phyloP scores from a whole-genome alignment of 257 asterid genomes.

The Dorcoceras hygrometricum region DNA sequence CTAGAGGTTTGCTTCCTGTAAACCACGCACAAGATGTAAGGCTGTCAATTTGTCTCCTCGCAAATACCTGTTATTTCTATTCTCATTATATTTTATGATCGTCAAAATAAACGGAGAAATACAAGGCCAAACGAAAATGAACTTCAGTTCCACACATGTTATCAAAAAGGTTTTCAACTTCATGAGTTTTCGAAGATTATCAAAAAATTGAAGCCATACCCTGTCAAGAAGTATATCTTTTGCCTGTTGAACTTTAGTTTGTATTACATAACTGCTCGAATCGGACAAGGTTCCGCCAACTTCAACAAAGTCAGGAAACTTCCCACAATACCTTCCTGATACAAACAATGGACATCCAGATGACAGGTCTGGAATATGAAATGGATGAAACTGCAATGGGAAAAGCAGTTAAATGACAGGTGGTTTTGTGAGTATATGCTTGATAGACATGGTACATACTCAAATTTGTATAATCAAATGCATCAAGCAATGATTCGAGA shows the following conservation, averaged over 20 bases:
- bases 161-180: neutral
- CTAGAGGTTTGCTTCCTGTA: slow-evolving; percentile 55
- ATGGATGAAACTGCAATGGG: slow-evolving; percentile 62
- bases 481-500: neutral
- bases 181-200: neutral
- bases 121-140: neutral
- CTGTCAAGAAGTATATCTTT: slow-evolving; percentile 66
- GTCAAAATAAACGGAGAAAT: neutral
- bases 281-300: slow-evolving; percentile 63
- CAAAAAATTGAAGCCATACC: slow-evolving; percentile 40
- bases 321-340: slow-evolving; percentile 71
- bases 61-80: slow-evolving; percentile 47
- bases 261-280: slow-evolving; percentile 39
- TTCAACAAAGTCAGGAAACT: slow-evolving; percentile 54
- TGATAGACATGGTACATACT: neutral
- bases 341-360: slow-evolving; percentile 61
- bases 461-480: neutral
- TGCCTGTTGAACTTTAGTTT: slow-evolving; percentile 53
- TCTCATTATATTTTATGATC: too few species aligned
- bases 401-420: slow-evolving; percentile 6
- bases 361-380: slow-evolving; percentile 58
- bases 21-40: slow-evolving; percentile 78
- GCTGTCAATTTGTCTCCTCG: slow-evolving; percentile 53
- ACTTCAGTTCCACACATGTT: neutral
- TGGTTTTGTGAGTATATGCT: neutral